Evolutionary conservation across 176 grass and related monocot species (phyloP).

Genomic region (Avena atlantica): DNA sequence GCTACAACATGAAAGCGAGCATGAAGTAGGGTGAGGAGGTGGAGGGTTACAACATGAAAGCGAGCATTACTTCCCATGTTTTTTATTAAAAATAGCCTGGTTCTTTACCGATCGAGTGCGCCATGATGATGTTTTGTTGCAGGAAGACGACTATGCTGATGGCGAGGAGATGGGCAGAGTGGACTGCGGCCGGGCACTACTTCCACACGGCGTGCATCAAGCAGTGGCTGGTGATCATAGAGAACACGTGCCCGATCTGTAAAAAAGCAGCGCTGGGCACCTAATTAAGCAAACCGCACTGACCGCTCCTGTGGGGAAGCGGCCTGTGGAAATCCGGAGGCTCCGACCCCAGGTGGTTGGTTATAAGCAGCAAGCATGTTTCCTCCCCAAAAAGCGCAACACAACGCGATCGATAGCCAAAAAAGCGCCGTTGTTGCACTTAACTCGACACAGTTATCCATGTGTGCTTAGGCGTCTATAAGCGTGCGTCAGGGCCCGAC

Average conservation of each 20-base stretch:
- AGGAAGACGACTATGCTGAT: slow-evolving; percentile 76
- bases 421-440: too few species aligned
- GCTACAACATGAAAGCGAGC: too few species aligned
- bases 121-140: slow-evolving; percentile 24
- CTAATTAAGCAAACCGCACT: slow-evolving; percentile 28
- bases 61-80: not conserved
- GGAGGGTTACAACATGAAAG: too few species aligned
- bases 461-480: too few species aligned
- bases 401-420: not conserved
- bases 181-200: slow-evolving; percentile 78
- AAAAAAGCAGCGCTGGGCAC: slow-evolving; percentile 69
- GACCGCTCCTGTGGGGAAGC: not conserved
- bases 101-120: not conserved
- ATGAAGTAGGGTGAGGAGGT: too few species aligned
- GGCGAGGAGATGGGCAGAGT: slow-evolving; percentile 74
- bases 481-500: too few species aligned
- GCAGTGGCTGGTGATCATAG: slow-evolving; percentile 69
- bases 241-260: slow-evolving; percentile 87
- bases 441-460: too few species aligned
- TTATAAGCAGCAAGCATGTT: slow-evolving; percentile 22
- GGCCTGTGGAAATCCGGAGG: not conserved
- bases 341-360: slow-evolving; percentile 18
- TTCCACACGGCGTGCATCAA: slow-evolving; percentile 77
- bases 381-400: slow-evolving; percentile 8
- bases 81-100: too few species aligned